These are phyloP conservation scores for Suhomyces vadensis DNA, from an alignment of 805 yeast genomes.

Conservation along the genomic window DNA sequence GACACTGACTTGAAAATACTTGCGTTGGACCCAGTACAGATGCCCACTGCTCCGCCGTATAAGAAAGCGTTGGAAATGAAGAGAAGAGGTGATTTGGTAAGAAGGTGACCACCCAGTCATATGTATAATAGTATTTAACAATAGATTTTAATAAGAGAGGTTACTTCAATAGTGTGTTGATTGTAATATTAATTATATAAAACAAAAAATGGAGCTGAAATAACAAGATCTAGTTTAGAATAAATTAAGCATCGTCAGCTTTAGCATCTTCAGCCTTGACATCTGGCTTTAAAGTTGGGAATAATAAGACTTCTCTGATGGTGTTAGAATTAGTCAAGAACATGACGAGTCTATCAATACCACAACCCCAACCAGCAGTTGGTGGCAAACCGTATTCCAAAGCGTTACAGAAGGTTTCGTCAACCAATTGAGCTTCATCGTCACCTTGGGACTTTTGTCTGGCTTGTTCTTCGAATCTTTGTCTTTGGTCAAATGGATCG, in stretches of 20 bases:
- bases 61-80: conserved; percentile 87
- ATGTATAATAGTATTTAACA: conserved; percentile 4
- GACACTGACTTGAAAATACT: conserved; percentile 38
- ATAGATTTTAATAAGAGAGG: neutral
- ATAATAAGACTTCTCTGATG: conserved; percentile 93
- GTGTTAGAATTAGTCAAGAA: conserved; percentile 95
- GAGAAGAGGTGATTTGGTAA: conserved; percentile 55
- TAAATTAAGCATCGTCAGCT: conserved; percentile 19
- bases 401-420: conserved; percentile 96
- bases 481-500: conserved; percentile 98
- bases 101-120: conserved; percentile 7
- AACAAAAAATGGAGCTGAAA: neutral
- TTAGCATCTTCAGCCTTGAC: conserved; percentile 38
- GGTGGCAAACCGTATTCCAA: conserved; percentile 98
- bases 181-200: neutral
- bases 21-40: conserved; percentile 87
- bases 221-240: conserved; percentile 6
- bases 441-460: conserved; percentile 98
- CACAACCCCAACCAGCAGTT: conserved; percentile 99
- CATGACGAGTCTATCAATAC: conserved; percentile 98
- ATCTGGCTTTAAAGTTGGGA: conserved; percentile 99
- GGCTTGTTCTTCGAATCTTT: conserved; percentile 97
- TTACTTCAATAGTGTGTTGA: neutral
- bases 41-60: conserved; percentile 97
- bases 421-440: conserved; percentile 96